phyloP scores from a whole-genome alignment of 495 filamentous ascomycete species.

The Rusavskia elegans region DNA sequence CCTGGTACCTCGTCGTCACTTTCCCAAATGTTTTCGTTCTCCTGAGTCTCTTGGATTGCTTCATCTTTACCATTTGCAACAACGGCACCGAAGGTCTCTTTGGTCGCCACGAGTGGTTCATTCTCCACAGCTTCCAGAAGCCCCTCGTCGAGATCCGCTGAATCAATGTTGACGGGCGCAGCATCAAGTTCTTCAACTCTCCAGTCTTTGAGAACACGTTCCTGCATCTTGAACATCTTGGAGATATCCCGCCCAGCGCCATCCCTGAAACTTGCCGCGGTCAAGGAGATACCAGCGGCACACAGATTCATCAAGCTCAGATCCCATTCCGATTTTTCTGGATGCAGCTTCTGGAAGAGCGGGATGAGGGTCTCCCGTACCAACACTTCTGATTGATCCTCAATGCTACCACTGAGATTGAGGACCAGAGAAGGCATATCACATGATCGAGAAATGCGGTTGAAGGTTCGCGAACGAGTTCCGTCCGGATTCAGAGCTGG shows the following conservation, averaged over 20 bases:
- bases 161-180: conserved; percentile 7
- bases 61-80: too few relatives aligned
- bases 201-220: conserved; percentile 47
- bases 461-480: conserved; percentile 31
- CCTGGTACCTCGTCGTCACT: conserved; percentile 25
- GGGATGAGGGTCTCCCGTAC: conserved; percentile 49
- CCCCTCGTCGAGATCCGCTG: too few relatives aligned
- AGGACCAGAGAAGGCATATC: conserved; percentile 57
- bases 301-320: conserved; percentile 73
- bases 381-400: conserved; percentile 46
- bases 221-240: conserved; percentile 54
- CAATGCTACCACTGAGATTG: conserved; percentile 36
- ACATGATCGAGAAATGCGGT: conserved; percentile 50
- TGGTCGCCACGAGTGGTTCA: too few relatives aligned
- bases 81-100: too few relatives aligned
- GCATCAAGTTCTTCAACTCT: conserved; percentile 31
- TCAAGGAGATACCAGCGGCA: conserved; percentile 67
- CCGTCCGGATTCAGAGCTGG: conserved; percentile 37
- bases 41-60: neutral
- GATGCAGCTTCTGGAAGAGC: conserved; percentile 60
- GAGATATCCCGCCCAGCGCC: conserved; percentile 42
- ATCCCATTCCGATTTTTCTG: conserved; percentile 55
- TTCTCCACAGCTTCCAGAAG: too few relatives aligned
- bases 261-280: conserved; percentile 33
- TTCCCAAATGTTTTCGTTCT: conserved; percentile 20